Conservation (phyloP, 257 asterid species). For the Nyctanthes arbortristis region DNA sequence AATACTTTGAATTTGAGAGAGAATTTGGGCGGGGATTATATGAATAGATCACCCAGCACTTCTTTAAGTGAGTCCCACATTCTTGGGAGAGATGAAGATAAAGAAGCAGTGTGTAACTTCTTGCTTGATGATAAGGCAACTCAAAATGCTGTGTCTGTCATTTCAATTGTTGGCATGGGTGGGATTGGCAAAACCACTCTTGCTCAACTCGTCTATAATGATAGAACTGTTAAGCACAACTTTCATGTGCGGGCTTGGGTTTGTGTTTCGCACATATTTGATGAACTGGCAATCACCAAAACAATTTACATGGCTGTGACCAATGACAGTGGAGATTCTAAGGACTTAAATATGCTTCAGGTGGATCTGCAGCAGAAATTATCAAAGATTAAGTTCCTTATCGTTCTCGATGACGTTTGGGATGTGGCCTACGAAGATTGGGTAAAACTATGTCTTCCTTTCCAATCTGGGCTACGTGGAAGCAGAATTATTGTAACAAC, state of each 20-base stretch:
- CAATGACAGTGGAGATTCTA: slow-evolving; percentile 13
- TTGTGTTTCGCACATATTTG: slow-evolving; percentile 51
- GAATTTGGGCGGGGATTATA: slow-evolving; percentile 24
- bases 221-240: slow-evolving; percentile 28
- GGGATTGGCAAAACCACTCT: slow-evolving; percentile 69
- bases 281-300: slow-evolving; percentile 43
- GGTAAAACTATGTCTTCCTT: slow-evolving; percentile 38
- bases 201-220: slow-evolving; percentile 52
- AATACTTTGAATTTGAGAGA: slow-evolving; percentile 40
- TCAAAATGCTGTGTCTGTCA: slow-evolving; percentile 35
- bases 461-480: slow-evolving; percentile 43
- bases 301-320: slow-evolving; percentile 36
- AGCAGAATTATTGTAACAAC: slow-evolving; percentile 66
- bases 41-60: slow-evolving; percentile 44
- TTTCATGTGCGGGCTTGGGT: slow-evolving; percentile 51
- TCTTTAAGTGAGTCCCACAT: slow-evolving; percentile 53
- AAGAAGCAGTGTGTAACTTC: slow-evolving; percentile 39
- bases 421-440: slow-evolving; percentile 36
- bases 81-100: slow-evolving; percentile 60
- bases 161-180: slow-evolving; percentile 75
- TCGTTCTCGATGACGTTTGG: slow-evolving; percentile 69
- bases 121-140: slow-evolving; percentile 33
- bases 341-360: slow-evolving; percentile 47
- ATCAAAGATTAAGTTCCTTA: slow-evolving; percentile 43
- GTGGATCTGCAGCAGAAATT: slow-evolving; percentile 43